Evolutionary conservation across 805 yeast genomes (phyloP).

Genomic region (Isabelozyma gotoi): DNA sequence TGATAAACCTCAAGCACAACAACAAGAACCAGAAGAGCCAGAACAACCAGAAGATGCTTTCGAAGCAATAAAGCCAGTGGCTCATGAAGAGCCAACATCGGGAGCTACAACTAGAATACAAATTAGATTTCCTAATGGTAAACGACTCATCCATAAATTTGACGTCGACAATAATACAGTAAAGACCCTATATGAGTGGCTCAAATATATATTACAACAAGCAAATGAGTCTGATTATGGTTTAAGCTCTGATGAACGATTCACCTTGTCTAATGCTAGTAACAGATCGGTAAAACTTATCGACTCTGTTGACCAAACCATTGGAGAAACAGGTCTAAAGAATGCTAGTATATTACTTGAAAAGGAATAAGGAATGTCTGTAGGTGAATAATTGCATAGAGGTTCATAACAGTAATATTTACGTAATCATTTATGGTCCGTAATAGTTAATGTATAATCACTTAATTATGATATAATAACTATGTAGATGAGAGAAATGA

Average conservation of each 20-base stretch:
- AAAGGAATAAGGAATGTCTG: conserved; percentile 19
- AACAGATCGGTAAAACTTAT: conserved; percentile 49
- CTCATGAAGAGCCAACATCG: conserved; percentile 67
- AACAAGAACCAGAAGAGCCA: conserved; percentile 1
- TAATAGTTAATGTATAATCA: no score
- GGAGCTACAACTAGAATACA: conserved; percentile 73
- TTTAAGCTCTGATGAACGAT: conserved; percentile 37
- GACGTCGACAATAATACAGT: conserved; percentile 54
- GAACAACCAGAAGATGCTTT: conserved; percentile 38
- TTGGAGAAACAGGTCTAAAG: conserved; percentile 73
- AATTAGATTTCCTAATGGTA: conserved; percentile 86
- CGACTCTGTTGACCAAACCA: conserved; percentile 56
- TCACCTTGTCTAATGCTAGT: conserved; percentile 33
- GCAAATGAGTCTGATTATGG: conserved; percentile 50
- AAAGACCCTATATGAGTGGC: conserved; percentile 56
- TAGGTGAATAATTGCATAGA: no score
- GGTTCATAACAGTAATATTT: no score
- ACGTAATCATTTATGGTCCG: no score
- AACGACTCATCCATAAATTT: conserved; percentile 73
- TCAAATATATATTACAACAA: conserved; percentile 55
- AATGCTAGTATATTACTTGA: conserved; percentile 83
- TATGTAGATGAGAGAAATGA: no score
- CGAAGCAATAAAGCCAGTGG: conserved; percentile 47
- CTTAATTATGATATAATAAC: no score
- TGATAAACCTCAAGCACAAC: conserved; percentile 7